Base-by-base conservation (phyloP, 2,329 filamentous ascomycete species). In the Fusarium sambucinum region DNA sequence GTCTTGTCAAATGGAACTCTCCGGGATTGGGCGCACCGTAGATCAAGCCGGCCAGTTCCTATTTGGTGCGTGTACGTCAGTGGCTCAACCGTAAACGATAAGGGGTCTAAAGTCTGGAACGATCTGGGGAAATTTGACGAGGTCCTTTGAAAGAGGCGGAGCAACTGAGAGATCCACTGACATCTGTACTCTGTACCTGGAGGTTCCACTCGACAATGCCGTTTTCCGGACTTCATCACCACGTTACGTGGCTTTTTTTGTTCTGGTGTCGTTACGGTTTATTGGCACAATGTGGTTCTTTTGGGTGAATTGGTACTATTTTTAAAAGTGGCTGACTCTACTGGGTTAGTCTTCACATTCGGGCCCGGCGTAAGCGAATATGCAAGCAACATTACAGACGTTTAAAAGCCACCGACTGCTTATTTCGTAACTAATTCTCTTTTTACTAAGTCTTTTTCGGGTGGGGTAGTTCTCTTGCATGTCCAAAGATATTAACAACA, bases 241-340 rank as follows among this genome's bases (percentile, higher is more conserved):
- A 41, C 27, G 52, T 62, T 61, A 61, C 56, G 59, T 25, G 59
- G 59, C 56, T 30, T 30, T 45, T 14, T 12, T 32, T 19, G n/a
- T 45, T 30, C 9, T 32, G 19, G 21, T 29, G 42, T 41, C 17
- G 17, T 40, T 27, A 29, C 46, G 56, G 59, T 55, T 55, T 29
- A 32, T 41, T 40, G 56, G 40, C 59, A 62, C 52, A 10, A 53
- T 35, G 30, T 33, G 17, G 13, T 16, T 41, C 11, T 56, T 38
- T 14, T 9, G 17, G 7, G 37, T 21, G 19, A 21, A 8, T 23
- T 29, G n/a, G 4, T 47, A 23, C 27, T 32, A 41, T 23, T 41
- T 23, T 23, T 41, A 41, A 23, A 40, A 10, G 14, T 38, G 21
- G 30, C 32, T 29, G 32, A 12, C 8, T 33, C 19, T 40, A 3